Conservation (phyloP, 1,139 yeast species). For the Wickerhamiella pararugosa region DNA sequence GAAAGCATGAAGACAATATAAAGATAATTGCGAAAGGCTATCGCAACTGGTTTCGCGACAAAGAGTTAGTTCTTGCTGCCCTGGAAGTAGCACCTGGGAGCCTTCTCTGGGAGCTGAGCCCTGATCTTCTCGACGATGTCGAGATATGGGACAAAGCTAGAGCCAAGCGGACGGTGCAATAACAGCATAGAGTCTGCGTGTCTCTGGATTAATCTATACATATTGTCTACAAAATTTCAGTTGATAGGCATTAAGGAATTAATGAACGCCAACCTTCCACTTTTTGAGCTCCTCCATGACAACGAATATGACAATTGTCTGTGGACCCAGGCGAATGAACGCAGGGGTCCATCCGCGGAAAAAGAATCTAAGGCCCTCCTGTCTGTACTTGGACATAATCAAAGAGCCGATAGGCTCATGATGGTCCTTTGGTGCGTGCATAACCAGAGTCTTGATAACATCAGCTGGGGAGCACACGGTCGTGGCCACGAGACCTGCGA, state of each 20-base stretch:
- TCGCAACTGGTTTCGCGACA: too few relatives aligned
- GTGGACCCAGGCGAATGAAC: slow-evolving; percentile 76
- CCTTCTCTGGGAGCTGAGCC: too few relatives aligned
- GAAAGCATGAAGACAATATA: too few relatives aligned
- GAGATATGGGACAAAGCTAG: background rate
- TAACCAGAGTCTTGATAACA: slow-evolving; percentile 75
- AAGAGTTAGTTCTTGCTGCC: too few relatives aligned
- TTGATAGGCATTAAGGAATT: background rate
- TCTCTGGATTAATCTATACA: background rate
- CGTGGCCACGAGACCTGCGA: slow-evolving; percentile 79
- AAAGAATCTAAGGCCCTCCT: slow-evolving; percentile 65
- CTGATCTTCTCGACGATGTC: too few relatives aligned
- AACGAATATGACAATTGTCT: slow-evolving; percentile 71
- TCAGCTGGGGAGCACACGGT: slow-evolving; percentile 89
- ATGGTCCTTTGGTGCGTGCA: slow-evolving; percentile 38
- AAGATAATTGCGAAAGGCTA: too few relatives aligned
- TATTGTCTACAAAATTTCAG: background rate
- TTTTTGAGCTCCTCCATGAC: slow-evolving; percentile 69
- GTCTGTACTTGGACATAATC: slow-evolving; percentile 40
- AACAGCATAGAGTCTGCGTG: background rate
- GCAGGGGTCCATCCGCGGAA: slow-evolving; percentile 89
- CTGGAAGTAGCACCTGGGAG: too few relatives aligned
- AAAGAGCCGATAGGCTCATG: background rate
- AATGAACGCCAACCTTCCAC: slow-evolving; percentile 23
- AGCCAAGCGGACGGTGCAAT: background rate